These are phyloP conservation scores for Zygosaccharomyces lentus DNA, from an alignment of 805 yeast species.

Conservation along the genomic window DNA sequence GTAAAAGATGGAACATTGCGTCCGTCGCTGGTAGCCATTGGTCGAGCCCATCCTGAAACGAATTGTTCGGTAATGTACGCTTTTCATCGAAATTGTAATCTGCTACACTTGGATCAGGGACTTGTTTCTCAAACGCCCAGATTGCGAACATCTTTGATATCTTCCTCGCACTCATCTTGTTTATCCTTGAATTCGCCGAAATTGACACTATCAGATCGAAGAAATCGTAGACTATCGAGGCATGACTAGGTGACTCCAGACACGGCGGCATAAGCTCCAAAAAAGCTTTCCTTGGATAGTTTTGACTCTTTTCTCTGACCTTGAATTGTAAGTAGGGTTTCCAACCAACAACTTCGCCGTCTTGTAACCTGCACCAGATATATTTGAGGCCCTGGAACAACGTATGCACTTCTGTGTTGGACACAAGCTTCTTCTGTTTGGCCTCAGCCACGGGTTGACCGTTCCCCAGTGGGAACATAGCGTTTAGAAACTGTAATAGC, in stretches of 20 bases:
- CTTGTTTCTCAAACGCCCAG: constrained; percentile 68
- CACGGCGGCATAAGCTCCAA: constrained; percentile 80
- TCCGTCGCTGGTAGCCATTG: constrained; percentile 79
- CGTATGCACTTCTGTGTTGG: constrained; percentile 60
- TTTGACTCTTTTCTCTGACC: constrained; percentile 56
- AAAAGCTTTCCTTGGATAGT: constrained; percentile 70
- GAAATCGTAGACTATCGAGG: constrained; percentile 83
- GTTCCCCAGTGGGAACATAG: constrained; percentile 56
- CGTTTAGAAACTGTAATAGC: constrained; percentile 52
- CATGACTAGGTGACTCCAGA: constrained; percentile 78
- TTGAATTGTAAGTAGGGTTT: constrained; percentile 70
- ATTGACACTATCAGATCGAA: constrained; percentile 73
- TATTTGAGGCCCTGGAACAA: constrained; percentile 72
- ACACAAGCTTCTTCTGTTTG: constrained; percentile 41
- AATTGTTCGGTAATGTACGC: constrained; percentile 23
- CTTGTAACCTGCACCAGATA: constrained; percentile 82
- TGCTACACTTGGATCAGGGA: constrained; percentile 27
- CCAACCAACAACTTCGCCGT: constrained; percentile 81
- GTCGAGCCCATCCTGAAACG: constrained; percentile 65
- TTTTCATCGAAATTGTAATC: constrained; percentile 23
- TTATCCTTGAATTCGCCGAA: constrained; percentile 73
- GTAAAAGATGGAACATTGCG: constrained; percentile 75
- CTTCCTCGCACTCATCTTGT: constrained; percentile 75
- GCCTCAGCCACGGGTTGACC: constrained; percentile 42
- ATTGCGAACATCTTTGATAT: constrained; percentile 76